Evolutionary conservation across 2,329 filamentous ascomycete species (phyloP).

Genomic region (Westerdykella aurantiaca): DNA sequence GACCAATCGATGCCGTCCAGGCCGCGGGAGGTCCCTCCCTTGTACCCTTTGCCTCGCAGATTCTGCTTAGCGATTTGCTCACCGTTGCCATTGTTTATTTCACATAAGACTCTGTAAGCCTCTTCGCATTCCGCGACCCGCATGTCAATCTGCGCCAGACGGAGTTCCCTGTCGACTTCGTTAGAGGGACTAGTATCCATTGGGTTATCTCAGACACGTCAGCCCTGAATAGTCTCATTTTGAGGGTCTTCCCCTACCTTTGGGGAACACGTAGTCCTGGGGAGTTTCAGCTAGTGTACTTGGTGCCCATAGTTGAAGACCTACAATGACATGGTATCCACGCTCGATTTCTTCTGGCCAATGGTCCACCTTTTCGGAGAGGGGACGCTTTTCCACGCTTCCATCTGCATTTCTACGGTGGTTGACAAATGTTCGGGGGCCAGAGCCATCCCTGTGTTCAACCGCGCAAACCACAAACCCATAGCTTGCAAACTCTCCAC

Average conservation of each 20-base stretch:
- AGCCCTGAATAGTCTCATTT: background rate
- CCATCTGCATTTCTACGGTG: constrained; percentile 42
- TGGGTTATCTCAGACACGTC: constrained; percentile 32
- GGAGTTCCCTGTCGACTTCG: constrained; percentile 54
- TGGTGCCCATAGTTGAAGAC: constrained; percentile 2
- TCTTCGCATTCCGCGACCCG: constrained; percentile 61
- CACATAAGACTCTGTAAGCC: constrained; percentile 51
- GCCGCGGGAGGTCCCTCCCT: constrained; percentile 55
- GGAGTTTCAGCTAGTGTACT: constrained; percentile 4
- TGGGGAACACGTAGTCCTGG: constrained; percentile 57
- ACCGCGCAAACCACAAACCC: constrained; percentile 60
- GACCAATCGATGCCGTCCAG: constrained; percentile 53
- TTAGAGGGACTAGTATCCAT: constrained; percentile 49
- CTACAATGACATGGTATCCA: constrained; percentile 46
- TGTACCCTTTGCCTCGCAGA: constrained; percentile 52
- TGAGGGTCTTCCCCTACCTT: constrained; percentile 22
- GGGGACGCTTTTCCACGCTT: constrained; percentile 20
- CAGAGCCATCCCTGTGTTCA: constrained; percentile 61
- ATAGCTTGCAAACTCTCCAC: constrained; percentile 61
- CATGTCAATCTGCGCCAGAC: constrained; percentile 57
- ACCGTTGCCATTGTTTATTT: constrained; percentile 52
- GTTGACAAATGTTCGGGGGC: constrained; percentile 57
- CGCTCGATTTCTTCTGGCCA: constrained; percentile 34
- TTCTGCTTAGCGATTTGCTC: constrained; percentile 49
- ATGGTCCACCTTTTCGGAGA: constrained; percentile 33